Conservation (phyloP, 108 stramenopile genomes). For the Seminavis robusta region DNA sequence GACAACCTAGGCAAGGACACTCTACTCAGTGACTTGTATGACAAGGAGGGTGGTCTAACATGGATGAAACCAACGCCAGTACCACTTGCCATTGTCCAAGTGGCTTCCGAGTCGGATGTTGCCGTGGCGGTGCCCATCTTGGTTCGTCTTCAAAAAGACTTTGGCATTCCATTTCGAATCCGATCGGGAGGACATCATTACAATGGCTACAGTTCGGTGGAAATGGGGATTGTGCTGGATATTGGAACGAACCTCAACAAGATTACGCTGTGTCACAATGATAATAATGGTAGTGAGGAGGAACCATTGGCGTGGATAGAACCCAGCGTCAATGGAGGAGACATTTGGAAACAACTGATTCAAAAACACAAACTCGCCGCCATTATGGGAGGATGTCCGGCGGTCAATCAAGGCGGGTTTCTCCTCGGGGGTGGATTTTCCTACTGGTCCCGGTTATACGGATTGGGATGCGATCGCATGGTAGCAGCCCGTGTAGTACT, state of each 20-base stretch:
- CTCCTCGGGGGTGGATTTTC: slow-evolving; percentile 18
- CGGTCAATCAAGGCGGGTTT: slow-evolving; percentile 17
- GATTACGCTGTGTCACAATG: no score
- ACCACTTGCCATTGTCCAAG: slow-evolving; percentile 21
- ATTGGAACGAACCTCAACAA: no score
- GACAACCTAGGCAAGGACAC: no score
- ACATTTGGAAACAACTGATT: no score
- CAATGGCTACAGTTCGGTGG: slow-evolving; percentile 4
- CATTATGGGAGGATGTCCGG: slow-evolving; percentile 5
- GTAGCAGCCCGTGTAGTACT: slow-evolving; percentile 17
- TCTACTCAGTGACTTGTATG: no score
- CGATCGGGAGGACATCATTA: slow-evolving; percentile 20
- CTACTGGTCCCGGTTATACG: slow-evolving; percentile 8
- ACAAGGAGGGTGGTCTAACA: no score
- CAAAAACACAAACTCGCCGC: no score
- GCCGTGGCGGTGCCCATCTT: slow-evolving; percentile 18
- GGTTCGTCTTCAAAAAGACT: slow-evolving; percentile 10
- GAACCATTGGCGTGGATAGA: no score
- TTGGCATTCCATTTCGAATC: slow-evolving; percentile 8
- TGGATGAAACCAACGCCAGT: no score
- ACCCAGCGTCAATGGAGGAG: no score
- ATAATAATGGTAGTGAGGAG: no score
- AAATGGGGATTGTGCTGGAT: slow-evolving; percentile 9
- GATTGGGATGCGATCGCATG: slow-evolving; percentile 27
- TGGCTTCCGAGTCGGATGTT: not conserved